Percentiles rank a stretch among this genome's conserved stretches.
Conservation (phyloP, 495 filamentous ascomycete species). For the Penicillium atrosanguineum region DNA sequence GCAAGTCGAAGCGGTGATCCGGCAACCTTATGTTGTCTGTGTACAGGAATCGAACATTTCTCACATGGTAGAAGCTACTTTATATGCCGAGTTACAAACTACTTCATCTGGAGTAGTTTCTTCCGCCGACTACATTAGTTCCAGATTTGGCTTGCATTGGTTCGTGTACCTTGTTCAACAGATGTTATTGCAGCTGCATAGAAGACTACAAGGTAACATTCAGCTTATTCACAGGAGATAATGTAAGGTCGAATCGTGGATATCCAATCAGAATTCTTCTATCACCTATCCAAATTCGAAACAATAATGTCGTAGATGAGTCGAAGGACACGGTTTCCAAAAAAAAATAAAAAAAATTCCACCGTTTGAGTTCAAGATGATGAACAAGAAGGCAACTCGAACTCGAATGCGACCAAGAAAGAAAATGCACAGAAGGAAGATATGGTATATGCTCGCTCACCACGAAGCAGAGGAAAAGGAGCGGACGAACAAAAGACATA, state of each 20-base stretch:
- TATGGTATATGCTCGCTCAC: background rate
- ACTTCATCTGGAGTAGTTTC: too few species aligned
- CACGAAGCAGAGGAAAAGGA: background rate
- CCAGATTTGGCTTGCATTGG: too few species aligned
- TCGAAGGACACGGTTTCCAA: background rate
- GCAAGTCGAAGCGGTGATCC: slow-evolving; percentile 46
- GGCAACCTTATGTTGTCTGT: background rate
- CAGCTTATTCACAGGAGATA: background rate
- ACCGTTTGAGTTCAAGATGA: background rate
- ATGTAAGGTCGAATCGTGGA: background rate
- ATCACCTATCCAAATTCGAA: background rate
- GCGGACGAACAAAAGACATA: background rate
- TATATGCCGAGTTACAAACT: too few species aligned
- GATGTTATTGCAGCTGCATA: too few species aligned
- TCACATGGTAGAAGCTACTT: too few species aligned
- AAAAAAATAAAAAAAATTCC: too few species aligned
- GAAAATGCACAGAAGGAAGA: background rate
- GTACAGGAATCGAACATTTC: background rate
- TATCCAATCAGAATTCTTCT: background rate
- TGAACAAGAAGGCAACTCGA: background rate
- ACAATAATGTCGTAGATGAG: background rate
- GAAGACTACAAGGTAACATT: background rate
- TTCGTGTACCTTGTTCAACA: too few species aligned
- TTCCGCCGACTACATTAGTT: too few species aligned
- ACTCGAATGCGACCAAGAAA: background rate